Conservation (phyloP, 2,329 filamentous ascomycete species). For the Beauveria asiatica region DNA sequence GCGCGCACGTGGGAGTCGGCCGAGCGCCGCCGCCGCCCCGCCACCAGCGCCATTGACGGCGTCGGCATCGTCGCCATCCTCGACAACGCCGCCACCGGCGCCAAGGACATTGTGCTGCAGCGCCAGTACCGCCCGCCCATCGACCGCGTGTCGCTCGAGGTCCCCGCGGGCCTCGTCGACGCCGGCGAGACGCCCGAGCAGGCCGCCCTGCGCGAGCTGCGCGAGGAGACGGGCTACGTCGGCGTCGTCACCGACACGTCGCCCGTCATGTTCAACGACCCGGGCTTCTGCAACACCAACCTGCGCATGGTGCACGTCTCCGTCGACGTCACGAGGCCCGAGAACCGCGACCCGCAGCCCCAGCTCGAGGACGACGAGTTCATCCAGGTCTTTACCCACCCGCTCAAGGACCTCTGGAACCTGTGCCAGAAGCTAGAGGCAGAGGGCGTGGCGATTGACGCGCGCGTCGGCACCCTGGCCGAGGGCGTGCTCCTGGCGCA, state of each 20-base stretch:
- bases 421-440: conserved; percentile 59
- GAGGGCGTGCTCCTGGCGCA: conserved; percentile 70
- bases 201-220: conserved; percentile 54
- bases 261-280: conserved; percentile 59
- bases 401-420: conserved; percentile 53
- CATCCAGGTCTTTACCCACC: conserved; percentile 69
- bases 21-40: conserved; percentile 60
- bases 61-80: conserved; percentile 67
- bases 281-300: conserved; percentile 60
- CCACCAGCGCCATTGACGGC: conserved; percentile 55
- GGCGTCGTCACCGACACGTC: conserved; percentile 47
- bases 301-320: conserved; percentile 62
- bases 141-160: conserved; percentile 50
- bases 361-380: conserved; percentile 73
- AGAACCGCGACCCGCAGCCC: conserved; percentile 61
- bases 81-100: conserved; percentile 34
- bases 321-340: conserved; percentile 59
- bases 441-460: conserved; percentile 71
- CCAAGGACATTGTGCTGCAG: conserved; percentile 51
- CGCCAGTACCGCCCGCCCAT: conserved; percentile 60
- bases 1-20: conserved; percentile 63
- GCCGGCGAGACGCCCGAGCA: conserved; percentile 52
- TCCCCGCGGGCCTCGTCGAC: conserved; percentile 57
- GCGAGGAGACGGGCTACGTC: conserved; percentile 59
- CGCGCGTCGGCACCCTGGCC: conserved; percentile 66